Evolutionary conservation across 2,329 filamentous ascomycete species (phyloP).

Genomic region (Thermoascus crustaceus): DNA sequence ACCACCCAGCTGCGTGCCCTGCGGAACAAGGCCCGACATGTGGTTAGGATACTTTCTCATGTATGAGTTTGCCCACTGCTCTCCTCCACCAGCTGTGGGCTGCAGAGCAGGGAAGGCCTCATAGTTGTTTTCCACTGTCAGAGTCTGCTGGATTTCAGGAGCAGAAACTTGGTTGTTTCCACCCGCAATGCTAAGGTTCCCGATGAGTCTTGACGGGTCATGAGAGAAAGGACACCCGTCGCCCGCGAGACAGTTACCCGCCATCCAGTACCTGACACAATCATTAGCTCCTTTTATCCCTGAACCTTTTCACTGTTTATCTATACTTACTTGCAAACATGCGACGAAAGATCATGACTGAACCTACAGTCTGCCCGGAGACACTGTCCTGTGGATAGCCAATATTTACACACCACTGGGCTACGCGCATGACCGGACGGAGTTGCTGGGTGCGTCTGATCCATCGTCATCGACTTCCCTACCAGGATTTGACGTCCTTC

Average conservation of each 20-base stretch:
- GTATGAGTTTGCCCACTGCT: slow-evolving; percentile 49
- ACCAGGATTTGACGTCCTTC: slow-evolving; percentile 64
- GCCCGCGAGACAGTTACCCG: slow-evolving; percentile 89
- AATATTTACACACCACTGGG: slow-evolving; percentile 94
- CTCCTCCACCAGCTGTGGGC: slow-evolving; percentile 49
- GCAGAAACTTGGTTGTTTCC: slow-evolving; percentile 44
- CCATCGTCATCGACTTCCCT: slow-evolving; percentile 78
- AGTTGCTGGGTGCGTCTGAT: slow-evolving; percentile 63
- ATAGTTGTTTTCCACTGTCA: slow-evolving; percentile 70
- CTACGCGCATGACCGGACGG: slow-evolving; percentile 70
- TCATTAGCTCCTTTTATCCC: slow-evolving; percentile 3
- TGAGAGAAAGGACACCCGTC: slow-evolving; percentile 96
- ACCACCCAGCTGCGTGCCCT: slow-evolving; percentile 34
- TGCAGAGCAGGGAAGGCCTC: slow-evolving; percentile 76
- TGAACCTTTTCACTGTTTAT: background rate
- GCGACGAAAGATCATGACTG: slow-evolving; percentile 90
- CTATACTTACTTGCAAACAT: slow-evolving; percentile 86
- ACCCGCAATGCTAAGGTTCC: slow-evolving; percentile 66
- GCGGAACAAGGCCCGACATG: slow-evolving; percentile 27
- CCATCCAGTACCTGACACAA: slow-evolving; percentile 68
- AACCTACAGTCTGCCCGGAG: slow-evolving; percentile 93
- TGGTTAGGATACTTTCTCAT: slow-evolving; percentile 38
- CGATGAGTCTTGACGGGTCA: slow-evolving; percentile 79
- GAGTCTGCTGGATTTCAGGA: slow-evolving; percentile 67
- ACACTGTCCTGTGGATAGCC: slow-evolving; percentile 89